Percentiles rank a stretch among this genome's conserved stretches.
phyloP scores from a whole-genome alignment of 108 stramenopile species.

The Nannochloropsis salina region DNA sequence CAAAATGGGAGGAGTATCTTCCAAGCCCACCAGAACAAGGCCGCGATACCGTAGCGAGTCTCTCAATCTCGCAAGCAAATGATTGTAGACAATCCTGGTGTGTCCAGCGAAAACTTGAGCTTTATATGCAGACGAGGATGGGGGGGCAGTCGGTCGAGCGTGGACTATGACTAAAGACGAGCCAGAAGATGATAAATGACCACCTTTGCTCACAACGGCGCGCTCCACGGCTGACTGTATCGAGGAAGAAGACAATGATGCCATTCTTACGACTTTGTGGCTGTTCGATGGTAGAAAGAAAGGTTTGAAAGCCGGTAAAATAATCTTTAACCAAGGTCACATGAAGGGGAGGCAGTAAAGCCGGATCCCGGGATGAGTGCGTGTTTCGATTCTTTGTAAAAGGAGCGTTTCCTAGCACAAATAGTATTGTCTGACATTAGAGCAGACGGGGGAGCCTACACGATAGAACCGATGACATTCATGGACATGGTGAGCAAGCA shows the following conservation, averaged over 20 bases:
- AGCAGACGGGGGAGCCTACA: too few species aligned
- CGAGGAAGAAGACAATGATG: background rate
- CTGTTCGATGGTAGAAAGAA: background rate
- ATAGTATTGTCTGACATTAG: too few species aligned
- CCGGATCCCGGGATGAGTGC: too few species aligned
- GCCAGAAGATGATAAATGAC: background rate
- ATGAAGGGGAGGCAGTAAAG: too few species aligned
- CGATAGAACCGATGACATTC: too few species aligned
- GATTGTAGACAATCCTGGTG: background rate
- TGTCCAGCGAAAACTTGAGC: background rate
- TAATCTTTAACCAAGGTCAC: too few species aligned
- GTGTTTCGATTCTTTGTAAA: too few species aligned
- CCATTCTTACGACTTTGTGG: background rate
- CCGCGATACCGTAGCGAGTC: background rate
- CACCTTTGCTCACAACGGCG: background rate
- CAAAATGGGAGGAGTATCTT: background rate
- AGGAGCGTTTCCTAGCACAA: too few species aligned
- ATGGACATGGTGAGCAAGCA: too few species aligned
- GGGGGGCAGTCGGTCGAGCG: background rate
- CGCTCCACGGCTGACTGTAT: background rate
- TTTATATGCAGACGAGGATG: background rate
- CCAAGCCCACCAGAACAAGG: background rate
- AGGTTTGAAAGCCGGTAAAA: too few species aligned
- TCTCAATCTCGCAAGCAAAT: background rate
- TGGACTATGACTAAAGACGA: background rate